Evolutionary conservation across 306 rosid species (phyloP), one percentile per base, ranked within the genome.

Genomic region (Cyclanthera cordifolia): DNA sequence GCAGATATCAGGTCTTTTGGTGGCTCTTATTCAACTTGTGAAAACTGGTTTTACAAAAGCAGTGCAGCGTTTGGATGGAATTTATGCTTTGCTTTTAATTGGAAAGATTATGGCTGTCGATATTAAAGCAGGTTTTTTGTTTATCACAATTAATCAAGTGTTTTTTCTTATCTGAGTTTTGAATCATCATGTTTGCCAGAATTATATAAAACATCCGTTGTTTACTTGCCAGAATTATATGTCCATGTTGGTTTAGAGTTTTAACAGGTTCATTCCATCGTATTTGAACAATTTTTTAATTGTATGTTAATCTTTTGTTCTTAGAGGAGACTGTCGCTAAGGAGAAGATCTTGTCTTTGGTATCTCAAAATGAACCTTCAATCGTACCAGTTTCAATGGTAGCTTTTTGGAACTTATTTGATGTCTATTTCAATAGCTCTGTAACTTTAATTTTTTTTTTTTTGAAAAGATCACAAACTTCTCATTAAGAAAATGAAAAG

Each of bases 11-110:
- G 51, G 87, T 10, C 79, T 93, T 76, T 72, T 90, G 67, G 88
- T 77, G 20, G 85, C 91, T 72, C 99, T 93, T 15, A 71, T 87
- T 69, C 95, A 89, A 82, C 99, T 90, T 68, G 91, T 90, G 67
- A 93, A 90, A 86, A 87, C 95, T 75, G 95, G 99, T 78, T 93
- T 86, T 78, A 90, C 95, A 21, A 93, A 90, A 80, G 88, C 87
- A 16, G 95, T 80, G 72, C 99, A 90, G 78, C 99, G 95, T 21
- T 82, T 90, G 83, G 99, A 93, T 85, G 99, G 99, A 51, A 75
- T 87, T 70, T 93, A 83, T 86, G 99, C 99, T 47, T 81, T 93
- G 79, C 81, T 87, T 37, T 76, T 93, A 74, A 95, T 87, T 53
- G 89, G 84, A 41, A 87, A 87, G 83, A 80, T 93, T 72, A 88